phyloP scores from a whole-genome alignment of 2,329 filamentous ascomycete species.

The Cryphonectria radicalis region DNA sequence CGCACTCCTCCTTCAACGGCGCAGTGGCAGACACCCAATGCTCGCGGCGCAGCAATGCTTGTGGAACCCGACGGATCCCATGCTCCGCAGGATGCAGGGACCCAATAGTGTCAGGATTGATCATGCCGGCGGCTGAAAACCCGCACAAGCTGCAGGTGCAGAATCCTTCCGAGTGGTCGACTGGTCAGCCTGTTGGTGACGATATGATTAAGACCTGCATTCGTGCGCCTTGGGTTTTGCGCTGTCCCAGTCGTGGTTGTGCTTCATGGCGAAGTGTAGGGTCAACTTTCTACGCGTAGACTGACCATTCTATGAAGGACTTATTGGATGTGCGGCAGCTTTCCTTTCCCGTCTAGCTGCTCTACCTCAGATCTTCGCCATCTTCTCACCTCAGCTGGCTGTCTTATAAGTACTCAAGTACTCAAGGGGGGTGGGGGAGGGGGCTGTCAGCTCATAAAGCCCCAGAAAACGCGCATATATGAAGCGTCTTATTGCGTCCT shows the following conservation, averaged over 20 bases:
- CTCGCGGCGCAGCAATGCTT: neutral
- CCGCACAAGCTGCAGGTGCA: neutral
- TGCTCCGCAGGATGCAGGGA: neutral
- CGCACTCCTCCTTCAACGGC: neutral
- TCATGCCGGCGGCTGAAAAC: neutral
- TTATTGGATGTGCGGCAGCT: neutral
- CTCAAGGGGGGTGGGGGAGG: neutral
- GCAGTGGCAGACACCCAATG: no score
- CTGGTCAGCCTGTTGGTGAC: conserved; percentile 9
- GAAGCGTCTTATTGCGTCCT: neutral
- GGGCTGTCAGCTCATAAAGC: neutral
- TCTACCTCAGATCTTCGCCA: neutral
- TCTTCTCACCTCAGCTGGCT: neutral
- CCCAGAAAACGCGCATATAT: neutral
- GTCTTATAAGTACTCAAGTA: neutral
- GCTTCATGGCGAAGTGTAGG: neutral
- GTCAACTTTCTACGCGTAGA: neutral
- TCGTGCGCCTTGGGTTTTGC: neutral
- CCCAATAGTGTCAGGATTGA: neutral
- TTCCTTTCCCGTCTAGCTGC: neutral
- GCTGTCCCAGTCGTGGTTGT: neutral
- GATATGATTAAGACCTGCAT: neutral
- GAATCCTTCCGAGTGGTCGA: conserved; percentile 7
- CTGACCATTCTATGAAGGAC: neutral
- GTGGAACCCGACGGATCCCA: neutral